Evolutionary conservation across 768 basidiomycete genomes (phyloP).

Genomic region (Boletus pseudopeckii): DNA sequence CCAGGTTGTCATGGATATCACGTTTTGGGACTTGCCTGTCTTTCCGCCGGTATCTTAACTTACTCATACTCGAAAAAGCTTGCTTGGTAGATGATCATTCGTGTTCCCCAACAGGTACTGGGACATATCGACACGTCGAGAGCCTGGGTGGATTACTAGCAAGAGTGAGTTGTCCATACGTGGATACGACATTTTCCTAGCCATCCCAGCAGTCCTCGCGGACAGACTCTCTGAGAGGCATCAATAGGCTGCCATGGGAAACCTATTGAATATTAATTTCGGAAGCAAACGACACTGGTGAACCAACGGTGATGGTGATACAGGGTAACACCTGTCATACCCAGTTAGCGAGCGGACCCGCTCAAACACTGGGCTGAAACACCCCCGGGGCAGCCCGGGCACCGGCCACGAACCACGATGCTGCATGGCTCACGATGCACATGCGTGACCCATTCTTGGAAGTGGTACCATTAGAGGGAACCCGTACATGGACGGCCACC

Average conservation of each 20-base stretch:
- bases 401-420: not conserved
- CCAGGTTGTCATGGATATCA: constrained; percentile 9
- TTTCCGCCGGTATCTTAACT: not conserved
- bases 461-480: not conserved
- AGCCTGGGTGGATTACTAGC: not conserved
- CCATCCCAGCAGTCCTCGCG: not conserved
- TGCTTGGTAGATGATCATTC: not conserved
- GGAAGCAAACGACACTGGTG: not conserved
- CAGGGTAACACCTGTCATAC: too few species aligned
- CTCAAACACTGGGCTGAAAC: too few species aligned
- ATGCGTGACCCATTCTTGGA: not conserved
- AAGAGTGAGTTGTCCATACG: not conserved
- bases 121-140: not conserved
- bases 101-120: not conserved
- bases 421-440: not conserved
- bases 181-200: not conserved
- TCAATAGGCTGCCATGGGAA: too few species aligned
- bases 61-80: not conserved
- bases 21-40: not conserved
- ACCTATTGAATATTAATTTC: not conserved
- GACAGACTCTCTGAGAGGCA: not conserved
- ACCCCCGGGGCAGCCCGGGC: not conserved
- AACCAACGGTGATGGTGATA: too few species aligned
- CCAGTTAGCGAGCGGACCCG: too few species aligned
- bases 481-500: not conserved